Evolutionary conservation across 768 basidiomycete genomes (phyloP).

Genomic region (Boletus rufocinnamomeus): DNA sequence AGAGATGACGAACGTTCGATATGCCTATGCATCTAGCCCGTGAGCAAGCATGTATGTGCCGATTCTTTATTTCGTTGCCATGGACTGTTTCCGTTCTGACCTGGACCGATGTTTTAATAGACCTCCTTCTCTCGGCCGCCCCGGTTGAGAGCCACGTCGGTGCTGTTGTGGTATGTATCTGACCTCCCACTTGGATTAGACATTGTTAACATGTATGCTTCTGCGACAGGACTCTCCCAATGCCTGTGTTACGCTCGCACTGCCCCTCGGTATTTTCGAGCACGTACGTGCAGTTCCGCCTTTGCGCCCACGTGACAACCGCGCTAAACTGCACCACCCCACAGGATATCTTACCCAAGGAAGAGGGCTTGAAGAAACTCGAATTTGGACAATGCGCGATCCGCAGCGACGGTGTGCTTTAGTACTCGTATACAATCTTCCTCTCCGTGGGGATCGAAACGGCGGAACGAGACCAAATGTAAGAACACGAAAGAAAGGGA

Average conservation of each 20-base stretch:
- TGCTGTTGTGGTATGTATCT: conserved; percentile 59
- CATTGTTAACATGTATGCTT: neutral
- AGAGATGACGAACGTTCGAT: neutral
- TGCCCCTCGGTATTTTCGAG: conserved; percentile 80
- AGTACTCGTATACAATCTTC: neutral
- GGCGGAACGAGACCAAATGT: neutral
- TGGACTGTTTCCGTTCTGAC: neutral
- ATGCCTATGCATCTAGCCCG: conserved; percentile 47
- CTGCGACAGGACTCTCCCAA: conserved; percentile 66
- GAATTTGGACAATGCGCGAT: conserved; percentile 68
- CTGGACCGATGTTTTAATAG: conserved; percentile 31
- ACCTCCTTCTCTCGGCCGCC: conserved; percentile 67
- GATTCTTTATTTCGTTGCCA: neutral
- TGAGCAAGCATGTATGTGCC: conserved; percentile 66
- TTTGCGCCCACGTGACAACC: neutral
- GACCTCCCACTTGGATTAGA: neutral
- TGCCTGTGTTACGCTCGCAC: conserved; percentile 71
- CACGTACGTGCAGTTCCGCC: conserved; percentile 43
- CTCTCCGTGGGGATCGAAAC: neutral
- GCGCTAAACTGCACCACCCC: neutral
- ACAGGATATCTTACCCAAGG: conserved; percentile 68
- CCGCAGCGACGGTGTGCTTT: conserved; percentile 61
- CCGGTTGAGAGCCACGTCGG: conserved; percentile 71
- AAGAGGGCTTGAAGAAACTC: conserved; percentile 59
- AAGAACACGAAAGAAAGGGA: neutral